phyloP scores from a whole-genome alignment of 164 flowering plant species.

The Nymphaea thermarum region DNA sequence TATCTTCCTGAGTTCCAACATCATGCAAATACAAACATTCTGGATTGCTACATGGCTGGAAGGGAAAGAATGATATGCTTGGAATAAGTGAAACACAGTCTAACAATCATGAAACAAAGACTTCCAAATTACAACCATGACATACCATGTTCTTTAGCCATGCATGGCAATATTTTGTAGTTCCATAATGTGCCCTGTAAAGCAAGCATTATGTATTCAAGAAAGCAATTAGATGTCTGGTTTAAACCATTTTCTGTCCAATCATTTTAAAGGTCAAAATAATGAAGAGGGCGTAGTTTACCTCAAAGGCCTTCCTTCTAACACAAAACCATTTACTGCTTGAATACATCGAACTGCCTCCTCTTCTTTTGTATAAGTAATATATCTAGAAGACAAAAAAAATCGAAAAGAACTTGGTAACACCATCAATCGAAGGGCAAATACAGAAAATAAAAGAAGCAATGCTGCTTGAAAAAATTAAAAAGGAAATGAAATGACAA shows the following conservation, averaged over 20 bases:
- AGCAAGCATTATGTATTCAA: constrained; percentile 1
- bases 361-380: constrained; percentile 84
- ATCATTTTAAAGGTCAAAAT: too few species aligned
- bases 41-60: constrained; percentile 64
- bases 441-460: too few species aligned
- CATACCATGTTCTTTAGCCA: constrained; percentile 94
- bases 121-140: not conserved
- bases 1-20: constrained; percentile 87
- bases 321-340: constrained; percentile 73
- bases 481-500: not conserved
- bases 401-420: too few species aligned
- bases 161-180: constrained; percentile 96
- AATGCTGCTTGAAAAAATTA: too few species aligned
- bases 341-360: constrained; percentile 97
- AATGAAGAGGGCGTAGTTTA: constrained; percentile 10
- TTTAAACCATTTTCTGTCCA: not conserved
- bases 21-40: constrained; percentile 98
- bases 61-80: too few species aligned
- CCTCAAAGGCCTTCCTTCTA: constrained; percentile 88
- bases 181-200: constrained; percentile 97
- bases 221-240: not conserved
- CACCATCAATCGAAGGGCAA: too few species aligned
- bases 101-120: not conserved
- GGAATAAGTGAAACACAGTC: not conserved
- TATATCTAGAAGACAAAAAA: constrained; percentile 49